Percentiles rank a stretch among this genome's conserved stretches.
Evolutionary conservation across 2,329 filamentous ascomycete species (phyloP).

Genomic region (Pseudocercospora vitis): DNA sequence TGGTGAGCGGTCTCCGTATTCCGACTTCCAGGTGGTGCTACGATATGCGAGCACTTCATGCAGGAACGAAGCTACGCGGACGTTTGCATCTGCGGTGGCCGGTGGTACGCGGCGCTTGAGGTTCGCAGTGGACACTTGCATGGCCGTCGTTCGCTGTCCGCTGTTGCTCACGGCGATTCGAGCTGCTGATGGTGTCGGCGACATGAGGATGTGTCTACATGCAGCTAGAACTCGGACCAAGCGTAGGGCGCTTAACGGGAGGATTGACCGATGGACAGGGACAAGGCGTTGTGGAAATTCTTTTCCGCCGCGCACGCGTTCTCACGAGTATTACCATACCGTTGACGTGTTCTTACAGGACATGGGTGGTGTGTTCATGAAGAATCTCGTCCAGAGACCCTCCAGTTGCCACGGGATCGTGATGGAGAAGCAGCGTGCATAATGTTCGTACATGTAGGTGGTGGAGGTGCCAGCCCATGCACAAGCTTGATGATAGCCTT

Average conservation of each 20-base stretch:
- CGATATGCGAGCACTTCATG: constrained; percentile 6
- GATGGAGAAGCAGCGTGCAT: no score
- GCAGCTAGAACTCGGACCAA: neutral
- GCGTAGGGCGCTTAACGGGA: neutral
- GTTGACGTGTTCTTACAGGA: neutral
- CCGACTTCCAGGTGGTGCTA: neutral
- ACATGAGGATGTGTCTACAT: neutral
- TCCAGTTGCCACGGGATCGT: no score
- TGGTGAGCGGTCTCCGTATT: no score
- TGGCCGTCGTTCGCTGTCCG: no score
- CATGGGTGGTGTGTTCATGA: no score
- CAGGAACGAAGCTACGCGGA: constrained; percentile 11
- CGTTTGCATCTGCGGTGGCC: neutral
- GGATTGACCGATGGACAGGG: neutral
- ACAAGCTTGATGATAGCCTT: neutral
- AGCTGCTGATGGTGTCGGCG: neutral
- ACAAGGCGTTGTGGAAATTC: constrained; percentile 2
- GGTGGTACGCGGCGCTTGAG: neutral
- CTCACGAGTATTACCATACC: neutral
- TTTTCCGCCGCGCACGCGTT: neutral
- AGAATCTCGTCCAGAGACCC: no score
- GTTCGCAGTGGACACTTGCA: neutral
- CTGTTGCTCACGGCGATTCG: no score
- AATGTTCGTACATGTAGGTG: neutral
- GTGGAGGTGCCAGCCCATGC: neutral